Conservation (phyloP, 2,329 filamentous ascomycete genomes). For the Ustilaginoidea virens region DNA sequence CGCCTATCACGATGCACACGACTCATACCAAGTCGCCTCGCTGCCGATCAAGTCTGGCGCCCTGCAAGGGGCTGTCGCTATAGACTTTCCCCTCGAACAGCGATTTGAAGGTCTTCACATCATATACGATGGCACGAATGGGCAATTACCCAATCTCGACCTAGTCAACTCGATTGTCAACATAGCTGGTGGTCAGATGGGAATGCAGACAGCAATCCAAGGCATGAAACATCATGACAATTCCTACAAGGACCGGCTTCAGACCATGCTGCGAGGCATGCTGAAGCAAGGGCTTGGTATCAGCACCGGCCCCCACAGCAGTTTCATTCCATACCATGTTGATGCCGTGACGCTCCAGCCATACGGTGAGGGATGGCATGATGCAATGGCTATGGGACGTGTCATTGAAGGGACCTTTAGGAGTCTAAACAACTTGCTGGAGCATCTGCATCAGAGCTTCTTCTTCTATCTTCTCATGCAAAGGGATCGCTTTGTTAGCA, state of each 20-base stretch:
- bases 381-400: slow-evolving; percentile 89
- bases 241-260: slow-evolving; percentile 64
- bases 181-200: slow-evolving; percentile 85
- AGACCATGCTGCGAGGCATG: slow-evolving; percentile 87
- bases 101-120: slow-evolving; percentile 81
- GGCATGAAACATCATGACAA: slow-evolving; percentile 74
- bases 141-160: slow-evolving; percentile 88
- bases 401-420: slow-evolving; percentile 82
- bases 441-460: slow-evolving; percentile 96
- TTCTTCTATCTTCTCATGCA: slow-evolving; percentile 97
- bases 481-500: slow-evolving; percentile 85
- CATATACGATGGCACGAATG: slow-evolving; percentile 90
- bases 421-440: slow-evolving; percentile 88
- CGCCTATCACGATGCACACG: slow-evolving; percentile 86
- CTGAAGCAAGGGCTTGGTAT: slow-evolving; percentile 79
- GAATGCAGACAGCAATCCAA: slow-evolving; percentile 69
- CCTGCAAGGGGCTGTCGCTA: slow-evolving; percentile 79
- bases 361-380: slow-evolving; percentile 84
- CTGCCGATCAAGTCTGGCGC: slow-evolving; percentile 85
- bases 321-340: slow-evolving; percentile 95
- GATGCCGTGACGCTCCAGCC: slow-evolving; percentile 90
- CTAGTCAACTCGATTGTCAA: slow-evolving; percentile 86
- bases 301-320: slow-evolving; percentile 80
- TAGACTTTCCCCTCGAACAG: slow-evolving; percentile 79
- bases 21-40: slow-evolving; percentile 52